Conservation (phyloP, 208 protist genomes). For the Wallacemonas collosoma region DNA sequence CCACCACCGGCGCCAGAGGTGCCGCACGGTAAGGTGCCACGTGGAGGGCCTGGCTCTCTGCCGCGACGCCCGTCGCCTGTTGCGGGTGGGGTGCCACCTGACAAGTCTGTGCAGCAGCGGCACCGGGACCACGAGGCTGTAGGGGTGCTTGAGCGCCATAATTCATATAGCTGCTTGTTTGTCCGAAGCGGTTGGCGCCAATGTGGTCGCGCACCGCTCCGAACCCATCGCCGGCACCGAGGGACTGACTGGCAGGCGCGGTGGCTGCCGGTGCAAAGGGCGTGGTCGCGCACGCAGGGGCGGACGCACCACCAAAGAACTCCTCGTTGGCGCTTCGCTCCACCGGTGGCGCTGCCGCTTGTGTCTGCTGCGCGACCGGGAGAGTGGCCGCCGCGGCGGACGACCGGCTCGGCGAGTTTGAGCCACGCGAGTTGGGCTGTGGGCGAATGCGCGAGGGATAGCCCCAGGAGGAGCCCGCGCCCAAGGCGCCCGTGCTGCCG, state of each 20-base stretch:
- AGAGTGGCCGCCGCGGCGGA: background rate
- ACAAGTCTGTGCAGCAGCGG: background rate
- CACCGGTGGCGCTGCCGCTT: background rate
- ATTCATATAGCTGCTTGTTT: background rate
- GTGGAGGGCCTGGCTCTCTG: conserved; percentile 4
- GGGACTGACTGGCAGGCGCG: background rate
- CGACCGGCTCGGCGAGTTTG: conserved; percentile 1
- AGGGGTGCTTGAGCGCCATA: conserved; percentile 3
- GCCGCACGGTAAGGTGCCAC: conserved; percentile 6
- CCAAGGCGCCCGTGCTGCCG: conserved; percentile 14
- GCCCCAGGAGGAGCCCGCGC: conserved; percentile 19
- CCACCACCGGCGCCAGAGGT: background rate
- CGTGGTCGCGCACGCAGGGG: background rate
- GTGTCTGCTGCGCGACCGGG: background rate
- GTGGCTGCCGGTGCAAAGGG: background rate
- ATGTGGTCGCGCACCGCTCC: conserved; percentile 6
- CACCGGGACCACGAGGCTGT: conserved; percentile 3
- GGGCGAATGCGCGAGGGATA: conserved; percentile 15
- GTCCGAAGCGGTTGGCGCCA: background rate
- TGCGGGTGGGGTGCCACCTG: background rate
- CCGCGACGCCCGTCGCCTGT: background rate
- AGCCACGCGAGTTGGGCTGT: conserved; percentile 1
- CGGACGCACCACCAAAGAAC: conserved; percentile 10
- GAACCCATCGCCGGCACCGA: background rate
- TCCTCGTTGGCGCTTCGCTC: conserved; percentile 1